Evolutionary conservation across 2,329 filamentous ascomycete species (phyloP).

Genomic region (Apiospora saccharicola): DNA sequence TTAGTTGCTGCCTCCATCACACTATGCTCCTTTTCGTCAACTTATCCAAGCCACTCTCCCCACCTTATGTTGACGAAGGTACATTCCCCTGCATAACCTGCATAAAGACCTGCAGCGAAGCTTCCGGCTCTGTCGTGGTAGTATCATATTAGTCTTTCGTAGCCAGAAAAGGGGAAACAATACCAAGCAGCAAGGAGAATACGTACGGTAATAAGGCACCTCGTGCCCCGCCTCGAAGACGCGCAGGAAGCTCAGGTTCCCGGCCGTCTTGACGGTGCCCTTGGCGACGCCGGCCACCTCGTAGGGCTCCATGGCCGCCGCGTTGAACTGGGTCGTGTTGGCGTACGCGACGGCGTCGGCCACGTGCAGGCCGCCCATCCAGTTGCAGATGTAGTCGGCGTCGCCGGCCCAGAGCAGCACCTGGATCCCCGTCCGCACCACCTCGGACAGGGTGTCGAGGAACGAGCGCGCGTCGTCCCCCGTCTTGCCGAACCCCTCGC

Average conservation of each 20-base stretch:
- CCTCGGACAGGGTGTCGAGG: slow-evolving; percentile 49
- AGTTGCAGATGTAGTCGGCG: slow-evolving; percentile 66
- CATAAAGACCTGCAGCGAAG: slow-evolving; percentile 54
- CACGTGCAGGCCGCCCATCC: slow-evolving; percentile 57
- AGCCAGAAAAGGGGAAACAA: background rate
- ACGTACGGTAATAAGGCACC: slow-evolving; percentile 53
- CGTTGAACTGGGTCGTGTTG: slow-evolving; percentile 49
- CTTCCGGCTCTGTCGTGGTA: slow-evolving; percentile 46
- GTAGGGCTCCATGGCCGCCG: slow-evolving; percentile 49
- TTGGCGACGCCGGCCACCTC: slow-evolving; percentile 54
- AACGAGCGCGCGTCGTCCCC: slow-evolving; percentile 50
- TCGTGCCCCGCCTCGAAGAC: slow-evolving; percentile 56
- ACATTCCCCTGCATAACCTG: slow-evolving; percentile 51
- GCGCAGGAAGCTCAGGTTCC: slow-evolving; percentile 57
- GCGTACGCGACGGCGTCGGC: slow-evolving; percentile 55
- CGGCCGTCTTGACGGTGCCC: slow-evolving; percentile 58
- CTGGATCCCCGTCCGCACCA: slow-evolving; percentile 56
- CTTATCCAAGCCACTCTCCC: background rate
- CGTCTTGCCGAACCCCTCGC: slow-evolving; percentile 26
- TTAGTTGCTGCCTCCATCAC: background rate
- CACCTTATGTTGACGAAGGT: slow-evolving; percentile 44
- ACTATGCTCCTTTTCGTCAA: background rate
- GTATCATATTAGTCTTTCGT: background rate
- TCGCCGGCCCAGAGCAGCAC: slow-evolving; percentile 64
- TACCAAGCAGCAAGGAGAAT: background rate